phyloP scores from a whole-genome alignment of 2,329 filamentous ascomycete species.

The Helicocarpus griseus region DNA sequence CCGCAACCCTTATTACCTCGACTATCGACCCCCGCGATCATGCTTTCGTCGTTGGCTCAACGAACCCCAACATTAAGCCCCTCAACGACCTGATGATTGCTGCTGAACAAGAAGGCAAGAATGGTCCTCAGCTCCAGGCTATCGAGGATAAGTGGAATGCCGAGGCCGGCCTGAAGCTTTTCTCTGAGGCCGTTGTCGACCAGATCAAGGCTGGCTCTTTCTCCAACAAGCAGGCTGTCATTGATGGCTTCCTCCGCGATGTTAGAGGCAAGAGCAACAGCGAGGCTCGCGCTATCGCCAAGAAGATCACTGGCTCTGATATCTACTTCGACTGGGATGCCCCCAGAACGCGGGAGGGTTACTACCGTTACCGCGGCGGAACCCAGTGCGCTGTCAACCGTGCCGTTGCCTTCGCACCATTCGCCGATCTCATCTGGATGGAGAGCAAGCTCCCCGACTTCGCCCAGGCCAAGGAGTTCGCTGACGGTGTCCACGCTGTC shows the following conservation, averaged over 20 bases:
- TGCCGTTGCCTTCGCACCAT: slow-evolving; percentile 83
- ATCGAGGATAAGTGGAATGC: slow-evolving; percentile 84
- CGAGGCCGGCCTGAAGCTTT: slow-evolving; percentile 73
- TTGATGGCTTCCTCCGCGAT: slow-evolving; percentile 55
- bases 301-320: slow-evolving; percentile 65
- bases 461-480: slow-evolving; percentile 84
- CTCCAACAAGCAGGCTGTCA: slow-evolving; percentile 56
- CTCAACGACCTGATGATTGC: slow-evolving; percentile 85
- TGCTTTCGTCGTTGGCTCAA: slow-evolving; percentile 80
- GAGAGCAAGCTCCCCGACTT: slow-evolving; percentile 94
- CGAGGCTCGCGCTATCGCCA: slow-evolving; percentile 73
- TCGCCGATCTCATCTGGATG: slow-evolving; percentile 98
- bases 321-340: slow-evolving; percentile 92
- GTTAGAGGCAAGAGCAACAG: slow-evolving; percentile 75
- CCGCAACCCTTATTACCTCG: slow-evolving; percentile 90
- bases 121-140: slow-evolving; percentile 68
- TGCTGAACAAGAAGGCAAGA: slow-evolving; percentile 74
- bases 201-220: slow-evolving; percentile 61
- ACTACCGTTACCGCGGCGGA: slow-evolving; percentile 85
- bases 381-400: slow-evolving; percentile 86
- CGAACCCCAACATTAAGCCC: slow-evolving; percentile 73
- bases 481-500: slow-evolving; percentile 82
- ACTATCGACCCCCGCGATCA: slow-evolving; percentile 96
- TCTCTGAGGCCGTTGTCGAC: slow-evolving; percentile 79
- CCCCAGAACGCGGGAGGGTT: slow-evolving; percentile 88